phyloP scores from a whole-genome alignment of 1,284 basidiomycete genomes.

The Hemileia vastatrix region DNA sequence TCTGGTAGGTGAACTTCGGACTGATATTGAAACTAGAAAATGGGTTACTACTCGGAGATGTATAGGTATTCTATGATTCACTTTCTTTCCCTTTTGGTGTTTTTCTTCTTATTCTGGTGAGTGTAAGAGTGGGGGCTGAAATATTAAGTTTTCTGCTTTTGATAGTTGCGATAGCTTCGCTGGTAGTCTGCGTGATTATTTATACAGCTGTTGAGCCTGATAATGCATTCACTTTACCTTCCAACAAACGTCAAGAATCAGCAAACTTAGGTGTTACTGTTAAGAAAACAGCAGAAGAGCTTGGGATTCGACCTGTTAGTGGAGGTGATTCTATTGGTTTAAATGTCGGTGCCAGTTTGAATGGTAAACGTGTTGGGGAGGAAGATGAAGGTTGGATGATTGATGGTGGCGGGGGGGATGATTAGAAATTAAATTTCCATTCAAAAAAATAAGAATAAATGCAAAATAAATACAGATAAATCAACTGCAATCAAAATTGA shows the following conservation, averaged over 20 bases:
- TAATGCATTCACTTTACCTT: conserved; percentile 53
- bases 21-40: conserved; percentile 70
- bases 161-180: conserved; percentile 26
- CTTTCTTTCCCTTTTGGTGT: background rate
- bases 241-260: conserved; percentile 25
- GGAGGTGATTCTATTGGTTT: conserved; percentile 50
- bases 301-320: conserved; percentile 33
- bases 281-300: conserved; percentile 20
- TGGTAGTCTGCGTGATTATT: conserved; percentile 27
- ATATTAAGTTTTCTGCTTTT: conserved; percentile 19
- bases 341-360: conserved; percentile 59
- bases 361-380: no score
- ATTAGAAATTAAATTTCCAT: no score
- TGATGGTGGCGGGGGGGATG: no score
- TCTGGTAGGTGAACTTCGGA: conserved; percentile 66
- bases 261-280: conserved; percentile 7
- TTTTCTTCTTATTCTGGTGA: conserved; percentile 59
- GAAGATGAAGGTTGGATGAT: no score
- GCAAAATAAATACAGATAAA: no score
- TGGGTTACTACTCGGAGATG: conserved; percentile 84
- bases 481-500: no score
- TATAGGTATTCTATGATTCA: conserved; percentile 55
- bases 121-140: conserved; percentile 48
- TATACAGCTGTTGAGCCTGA: conserved; percentile 44
- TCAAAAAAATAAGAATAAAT: no score